Evolutionary conservation across 176 grass and related monocot species (phyloP).

Genomic region (Carex pumila): DNA sequence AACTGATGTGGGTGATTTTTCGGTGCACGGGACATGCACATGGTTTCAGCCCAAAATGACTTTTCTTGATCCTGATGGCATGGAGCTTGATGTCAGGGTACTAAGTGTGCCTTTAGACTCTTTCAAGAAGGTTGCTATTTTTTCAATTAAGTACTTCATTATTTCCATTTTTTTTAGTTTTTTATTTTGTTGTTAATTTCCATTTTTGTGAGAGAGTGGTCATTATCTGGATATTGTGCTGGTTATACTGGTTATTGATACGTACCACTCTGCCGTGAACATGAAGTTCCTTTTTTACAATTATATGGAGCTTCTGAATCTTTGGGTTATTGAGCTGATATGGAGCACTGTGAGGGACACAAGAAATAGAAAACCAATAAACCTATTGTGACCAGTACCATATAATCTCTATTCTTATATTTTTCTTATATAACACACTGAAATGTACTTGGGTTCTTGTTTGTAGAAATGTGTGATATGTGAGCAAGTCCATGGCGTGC

Average conservation of each 20-base stretch:
- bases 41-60: conserved; percentile 92
- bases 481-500: conserved; percentile 79
- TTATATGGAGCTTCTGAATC: neutral
- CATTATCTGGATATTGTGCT: neutral
- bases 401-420: neutral
- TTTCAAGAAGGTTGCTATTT: conserved; percentile 68
- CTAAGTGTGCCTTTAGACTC: conserved; percentile 65
- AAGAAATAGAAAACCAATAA: neutral
- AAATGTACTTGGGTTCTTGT: conserved; percentile 3
- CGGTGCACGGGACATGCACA: conserved; percentile 89
- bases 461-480: conserved; percentile 80
- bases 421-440: neutral
- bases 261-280: neutral
- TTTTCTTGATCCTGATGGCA: conserved; percentile 58
- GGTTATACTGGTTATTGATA: neutral
- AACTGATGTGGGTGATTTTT: conserved; percentile 71
- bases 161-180: neutral
- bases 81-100: conserved; percentile 84
- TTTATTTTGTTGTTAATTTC: neutral
- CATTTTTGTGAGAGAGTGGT: neutral
- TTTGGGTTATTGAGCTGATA: too few species aligned
- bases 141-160: neutral
- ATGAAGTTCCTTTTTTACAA: neutral
- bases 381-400: neutral
- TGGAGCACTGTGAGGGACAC: too few species aligned